Percentiles rank a stretch among this genome's conserved stretches.
Evolutionary conservation across 768 basidiomycete species (phyloP).

Genomic region (Guyanaporus albipodus): DNA sequence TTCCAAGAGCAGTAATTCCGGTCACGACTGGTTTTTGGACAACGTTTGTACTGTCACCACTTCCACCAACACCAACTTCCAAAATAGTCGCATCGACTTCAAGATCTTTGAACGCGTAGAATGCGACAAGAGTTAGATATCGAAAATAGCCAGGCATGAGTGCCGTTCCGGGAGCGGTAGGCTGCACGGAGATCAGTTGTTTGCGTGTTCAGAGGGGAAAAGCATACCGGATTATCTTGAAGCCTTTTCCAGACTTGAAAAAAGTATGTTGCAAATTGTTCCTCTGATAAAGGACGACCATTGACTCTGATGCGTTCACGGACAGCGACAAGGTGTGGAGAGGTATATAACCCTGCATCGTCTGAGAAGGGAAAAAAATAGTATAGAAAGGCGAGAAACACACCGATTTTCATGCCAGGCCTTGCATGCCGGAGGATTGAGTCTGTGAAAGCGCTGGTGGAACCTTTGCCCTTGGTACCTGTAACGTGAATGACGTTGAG

Average conservation of each 20-base stretch:
- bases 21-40: slow-evolving; percentile 89
- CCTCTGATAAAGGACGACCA: slow-evolving; percentile 84
- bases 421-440: slow-evolving; percentile 75
- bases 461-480: slow-evolving; percentile 98
- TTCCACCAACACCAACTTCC: slow-evolving; percentile 95
- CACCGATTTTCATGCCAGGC: slow-evolving; percentile 81
- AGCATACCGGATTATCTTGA: slow-evolving; percentile 57
- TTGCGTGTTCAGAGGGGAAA: background rate
- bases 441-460: slow-evolving; percentile 90
- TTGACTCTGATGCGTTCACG: slow-evolving; percentile 94
- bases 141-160: slow-evolving; percentile 91
- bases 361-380: background rate
- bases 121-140: slow-evolving; percentile 88
- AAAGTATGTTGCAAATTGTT: slow-evolving; percentile 85
- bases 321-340: slow-evolving; percentile 93
- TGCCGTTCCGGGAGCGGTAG: slow-evolving; percentile 44
- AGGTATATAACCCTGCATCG: slow-evolving; percentile 82
- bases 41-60: slow-evolving; percentile 93
- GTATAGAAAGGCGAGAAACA: slow-evolving; percentile 18
- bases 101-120: slow-evolving; percentile 78
- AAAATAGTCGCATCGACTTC: slow-evolving; percentile 88
- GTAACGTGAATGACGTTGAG: slow-evolving; percentile 96
- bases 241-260: slow-evolving; percentile 95
- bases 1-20: slow-evolving; percentile 84
- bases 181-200: slow-evolving; percentile 35